Evolutionary conservation across 2,329 filamentous ascomycete species (phyloP), one percentile per base, ranked within the genome.

Genomic region (Grosmannia serpens): DNA sequence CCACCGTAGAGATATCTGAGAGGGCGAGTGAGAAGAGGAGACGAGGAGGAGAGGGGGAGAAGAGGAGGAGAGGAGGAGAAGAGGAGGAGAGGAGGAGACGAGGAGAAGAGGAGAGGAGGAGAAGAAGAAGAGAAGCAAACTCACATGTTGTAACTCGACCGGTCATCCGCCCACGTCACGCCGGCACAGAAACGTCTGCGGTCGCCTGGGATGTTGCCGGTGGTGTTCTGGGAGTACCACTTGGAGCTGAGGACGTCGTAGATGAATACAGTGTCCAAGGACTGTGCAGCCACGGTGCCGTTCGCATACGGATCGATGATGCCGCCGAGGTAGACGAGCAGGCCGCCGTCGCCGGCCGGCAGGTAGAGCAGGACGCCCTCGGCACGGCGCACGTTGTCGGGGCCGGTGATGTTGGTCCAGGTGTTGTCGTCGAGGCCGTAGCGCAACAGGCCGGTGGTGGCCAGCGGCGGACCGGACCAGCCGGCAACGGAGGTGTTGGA

Each of bases 131-230:
- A 44, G 50, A 38, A 8, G 46, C 8, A 20, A 8, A 69, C 79
- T 68, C 64, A 85, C 79, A 86, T 81, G 63, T 86, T 86, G 65
- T 85, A 85, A 9, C 80, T 84, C 17, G 81, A 83, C 58, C 76
- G 72, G 63, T 86, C 83, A 10, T 74, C 64, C 0, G 82, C 75
- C 75, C 82, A 85, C 1, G 79, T 79, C 17, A 76, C 79, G 54
- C 81, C 83, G 3, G 81, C 81, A 65, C 83, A 86, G 61, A 85
- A 86, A 31, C 79, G 76, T 29, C 81, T 74, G 13, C 83, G 73
- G 60, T 76, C 70, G 17, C 69, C 69, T 3, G 83, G 83, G 1
- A 80, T 67, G 31, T 75, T 66, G 1, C 83, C 83, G 0, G 72
- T 74, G 0, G 83, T 80, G 10, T 71, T 76, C 65, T 86, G 83